Percentiles rank a stretch among this genome's conserved stretches.
Conservation (phyloP, 2,329 filamentous ascomycete genomes). For the Cytospora paraplurivora region DNA sequence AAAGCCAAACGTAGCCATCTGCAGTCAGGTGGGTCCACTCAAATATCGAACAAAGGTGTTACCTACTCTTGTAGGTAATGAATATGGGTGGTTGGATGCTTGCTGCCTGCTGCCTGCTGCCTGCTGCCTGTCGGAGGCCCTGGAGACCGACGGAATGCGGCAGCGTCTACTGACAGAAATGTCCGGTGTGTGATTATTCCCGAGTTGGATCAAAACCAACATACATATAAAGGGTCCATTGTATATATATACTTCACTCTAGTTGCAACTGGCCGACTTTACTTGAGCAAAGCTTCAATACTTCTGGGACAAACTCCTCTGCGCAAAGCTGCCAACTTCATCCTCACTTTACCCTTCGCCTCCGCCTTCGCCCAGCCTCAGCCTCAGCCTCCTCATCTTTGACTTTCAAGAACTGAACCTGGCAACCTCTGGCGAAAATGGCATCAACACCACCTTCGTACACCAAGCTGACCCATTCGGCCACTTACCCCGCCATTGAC, state of each 20-base stretch:
- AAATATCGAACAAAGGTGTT: neutral
- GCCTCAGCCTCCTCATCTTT: neutral
- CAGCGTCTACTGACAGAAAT: neutral
- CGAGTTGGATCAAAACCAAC: neutral
- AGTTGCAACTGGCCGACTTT: neutral
- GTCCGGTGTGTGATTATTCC: neutral
- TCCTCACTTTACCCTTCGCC: neutral
- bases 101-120: too few species aligned
- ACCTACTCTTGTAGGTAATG: neutral
- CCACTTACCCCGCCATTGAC: slow-evolving; percentile 28
- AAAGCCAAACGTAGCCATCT: neutral
- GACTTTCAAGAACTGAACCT: neutral
- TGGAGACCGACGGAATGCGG: neutral
- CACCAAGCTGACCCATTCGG: slow-evolving; percentile 26
- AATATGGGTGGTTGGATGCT: neutral
- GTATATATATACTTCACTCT: neutral
- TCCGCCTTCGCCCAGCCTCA: neutral
- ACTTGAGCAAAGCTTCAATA: neutral
- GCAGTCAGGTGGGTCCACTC: neutral
- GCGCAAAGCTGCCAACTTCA: neutral
- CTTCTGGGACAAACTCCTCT: neutral
- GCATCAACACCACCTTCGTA: slow-evolving; percentile 26
- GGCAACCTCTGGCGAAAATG: neutral
- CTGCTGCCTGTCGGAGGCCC: neutral
- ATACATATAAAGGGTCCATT: neutral